Evolutionary conservation across 805 yeast species (phyloP), one percentile per base, ranked within the genome.

Genomic region (Candida nanaspora): DNA sequence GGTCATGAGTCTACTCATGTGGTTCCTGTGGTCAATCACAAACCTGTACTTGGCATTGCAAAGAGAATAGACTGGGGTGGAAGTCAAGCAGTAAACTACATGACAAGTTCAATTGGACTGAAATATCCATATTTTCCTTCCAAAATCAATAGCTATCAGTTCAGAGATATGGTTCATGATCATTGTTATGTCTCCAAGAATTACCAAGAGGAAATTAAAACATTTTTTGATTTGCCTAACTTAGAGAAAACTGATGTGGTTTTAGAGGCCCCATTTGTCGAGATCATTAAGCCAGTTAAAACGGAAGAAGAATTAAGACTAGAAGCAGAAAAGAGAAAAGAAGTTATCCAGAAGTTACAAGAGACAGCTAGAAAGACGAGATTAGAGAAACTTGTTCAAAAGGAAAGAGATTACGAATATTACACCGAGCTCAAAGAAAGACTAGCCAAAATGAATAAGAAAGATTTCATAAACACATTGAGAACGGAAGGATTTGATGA

Each of bases 61-160:
- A 88, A 87, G 53, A 69, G 98, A 53, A 76, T 93, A 30, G 87
- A 86, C 55, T 86, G 93, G 86, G 98, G 98, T 45, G 98, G 96
- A 10, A 75, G 76, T 46, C 84, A 76, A 34, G 73, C 89, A 1
- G 75, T 72, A 25, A 76, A 72, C 31, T 89, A 72, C 50, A 57
- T 93, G 55, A 73, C 71, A 42, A 73, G 69, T 48, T 70, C 82
- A 28, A 62, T 93, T 37, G 70, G 79, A 2, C 67, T 93, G 53
- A 93, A 93, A 58, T 93, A 93, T 60, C 98, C 98, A 1, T 82
- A 78, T 50, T 93, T 89, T 59, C 98, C 98, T 5, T 65, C 85
- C 2, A 82, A 79, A 48, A 63, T 91, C 40, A 68, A 78, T 7
- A 62, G 66, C 11, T 65, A 68, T 41, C 94, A 91, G 54, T 73